These are phyloP conservation scores for Fusarium sp. DNA, from an alignment of 2,329 filamentous ascomycete genomes.

Conservation along the genomic window DNA sequence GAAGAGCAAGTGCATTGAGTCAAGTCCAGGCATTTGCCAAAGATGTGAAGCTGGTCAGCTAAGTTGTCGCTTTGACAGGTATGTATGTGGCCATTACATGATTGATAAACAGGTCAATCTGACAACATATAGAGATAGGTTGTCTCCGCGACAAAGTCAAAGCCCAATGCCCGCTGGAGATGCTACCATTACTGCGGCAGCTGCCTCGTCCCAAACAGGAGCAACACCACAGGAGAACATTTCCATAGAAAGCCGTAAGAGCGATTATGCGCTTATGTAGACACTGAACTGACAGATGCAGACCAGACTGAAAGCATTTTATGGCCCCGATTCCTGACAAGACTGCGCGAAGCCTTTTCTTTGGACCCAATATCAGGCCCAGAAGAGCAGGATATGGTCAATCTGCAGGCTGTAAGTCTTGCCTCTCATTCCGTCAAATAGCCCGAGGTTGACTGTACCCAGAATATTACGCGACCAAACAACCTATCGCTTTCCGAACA, in stretches of 20 bases:
- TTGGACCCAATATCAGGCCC: not conserved
- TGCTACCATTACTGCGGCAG: not conserved
- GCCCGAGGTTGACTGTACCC: too few species aligned
- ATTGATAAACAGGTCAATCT: accelerated
- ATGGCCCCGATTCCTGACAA: not conserved
- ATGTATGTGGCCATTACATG: accelerated
- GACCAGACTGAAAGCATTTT: not conserved
- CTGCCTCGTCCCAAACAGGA: not conserved
- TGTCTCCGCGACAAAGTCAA: not conserved
- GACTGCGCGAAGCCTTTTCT: not conserved
- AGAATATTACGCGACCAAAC: not conserved
- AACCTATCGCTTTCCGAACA: not conserved
- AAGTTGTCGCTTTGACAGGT: not conserved
- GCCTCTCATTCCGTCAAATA: too few species aligned
- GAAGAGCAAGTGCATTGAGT: not conserved
- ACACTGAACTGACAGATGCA: accelerated
- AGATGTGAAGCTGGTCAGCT: not conserved
- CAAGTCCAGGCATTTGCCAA: not conserved
- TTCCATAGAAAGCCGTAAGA: not conserved
- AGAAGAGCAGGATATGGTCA: not conserved
- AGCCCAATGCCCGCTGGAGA: not conserved
- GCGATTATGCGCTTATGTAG: accelerated
- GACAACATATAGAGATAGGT: not conserved
- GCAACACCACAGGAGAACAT: not conserved
- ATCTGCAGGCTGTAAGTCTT: not conserved